Evolutionary conservation across 108 stramenopile species (phyloP).

Genomic region (Epithemia pelagica): DNA sequence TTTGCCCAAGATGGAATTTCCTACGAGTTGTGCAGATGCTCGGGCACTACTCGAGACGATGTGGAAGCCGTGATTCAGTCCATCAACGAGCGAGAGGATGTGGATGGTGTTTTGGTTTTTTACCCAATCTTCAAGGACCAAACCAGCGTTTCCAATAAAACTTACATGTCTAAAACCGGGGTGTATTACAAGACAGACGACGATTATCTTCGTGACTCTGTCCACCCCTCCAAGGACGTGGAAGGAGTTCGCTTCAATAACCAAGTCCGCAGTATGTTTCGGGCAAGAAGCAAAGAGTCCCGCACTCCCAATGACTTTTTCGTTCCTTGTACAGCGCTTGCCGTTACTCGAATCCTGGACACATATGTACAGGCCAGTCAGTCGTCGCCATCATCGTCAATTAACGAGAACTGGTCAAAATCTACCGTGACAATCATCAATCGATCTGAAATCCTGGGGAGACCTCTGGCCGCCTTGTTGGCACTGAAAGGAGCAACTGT

Average conservation of each 20-base stretch:
- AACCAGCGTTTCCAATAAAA: neutral
- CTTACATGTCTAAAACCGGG: constrained; percentile 44
- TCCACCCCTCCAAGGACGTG: constrained; percentile 79
- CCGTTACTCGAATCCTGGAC: constrained; percentile 82
- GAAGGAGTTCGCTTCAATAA: constrained; percentile 74
- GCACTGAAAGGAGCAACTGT: constrained; percentile 84
- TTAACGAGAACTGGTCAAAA: constrained; percentile 36
- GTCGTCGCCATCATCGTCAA: neutral
- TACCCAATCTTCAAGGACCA: constrained; percentile 82
- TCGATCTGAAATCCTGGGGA: constrained; percentile 89
- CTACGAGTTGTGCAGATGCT: constrained; percentile 61
- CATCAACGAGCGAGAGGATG: constrained; percentile 50
- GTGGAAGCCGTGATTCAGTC: constrained; percentile 38
- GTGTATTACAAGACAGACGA: constrained; percentile 80
- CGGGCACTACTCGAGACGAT: constrained; percentile 19
- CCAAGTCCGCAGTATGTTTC: constrained; percentile 39
- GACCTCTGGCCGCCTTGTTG: constrained; percentile 89
- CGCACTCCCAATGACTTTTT: constrained; percentile 11
- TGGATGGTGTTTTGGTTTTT: constrained; percentile 91
- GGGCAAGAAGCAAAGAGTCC: constrained; percentile 15
- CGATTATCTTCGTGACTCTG: constrained; percentile 85
- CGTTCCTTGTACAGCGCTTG: constrained; percentile 87
- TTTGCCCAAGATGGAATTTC: constrained; percentile 76
- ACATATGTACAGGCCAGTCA: constrained; percentile 13
- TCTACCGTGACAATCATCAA: constrained; percentile 82